A percentile compares a stretch with the other conserved stretches of the same genome.
These are phyloP conservation scores for Aspergillus costaricaensis DNA, from an alignment of 2,329 filamentous ascomycete species.

Conservation along the genomic window DNA sequence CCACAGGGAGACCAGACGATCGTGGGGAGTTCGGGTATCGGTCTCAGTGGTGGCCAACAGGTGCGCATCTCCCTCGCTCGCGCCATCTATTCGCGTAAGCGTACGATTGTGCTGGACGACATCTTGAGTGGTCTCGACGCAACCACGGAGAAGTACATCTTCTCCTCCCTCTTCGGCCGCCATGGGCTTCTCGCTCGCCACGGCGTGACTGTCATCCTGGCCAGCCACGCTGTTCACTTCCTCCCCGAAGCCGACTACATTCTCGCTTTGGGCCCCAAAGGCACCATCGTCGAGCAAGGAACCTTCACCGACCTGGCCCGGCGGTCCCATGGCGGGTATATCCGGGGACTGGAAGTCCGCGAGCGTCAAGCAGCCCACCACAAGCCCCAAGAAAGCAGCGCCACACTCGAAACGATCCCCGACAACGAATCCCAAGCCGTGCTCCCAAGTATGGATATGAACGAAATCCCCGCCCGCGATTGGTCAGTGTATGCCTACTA, in stretches of 20 bases:
- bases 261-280: constrained; percentile 35
- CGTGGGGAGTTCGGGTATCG: background rate
- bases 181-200: constrained; percentile 46
- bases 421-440: background rate
- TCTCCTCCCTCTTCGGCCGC: constrained; percentile 41
- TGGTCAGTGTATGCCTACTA: constrained; percentile 27
- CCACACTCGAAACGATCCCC: background rate
- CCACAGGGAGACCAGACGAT: background rate
- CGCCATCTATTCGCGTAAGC: constrained; percentile 45
- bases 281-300: constrained; percentile 40
- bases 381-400: background rate
- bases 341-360: background rate
- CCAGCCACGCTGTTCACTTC: constrained; percentile 45
- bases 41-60: background rate
- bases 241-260: constrained; percentile 45
- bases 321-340: background rate
- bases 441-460: background rate
- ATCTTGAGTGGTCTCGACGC: constrained; percentile 45
- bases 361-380: background rate
- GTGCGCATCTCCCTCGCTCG: constrained; percentile 33
- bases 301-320: constrained; percentile 28
- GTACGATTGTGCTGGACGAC: constrained; percentile 48
- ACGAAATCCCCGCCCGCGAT: constrained; percentile 8
- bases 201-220: constrained; percentile 47
- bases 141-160: constrained; percentile 41